Evolutionary conservation across 768 basidiomycete species (phyloP), one percentile per base, ranked within the genome.

Genomic region (Inosperma sp.): DNA sequence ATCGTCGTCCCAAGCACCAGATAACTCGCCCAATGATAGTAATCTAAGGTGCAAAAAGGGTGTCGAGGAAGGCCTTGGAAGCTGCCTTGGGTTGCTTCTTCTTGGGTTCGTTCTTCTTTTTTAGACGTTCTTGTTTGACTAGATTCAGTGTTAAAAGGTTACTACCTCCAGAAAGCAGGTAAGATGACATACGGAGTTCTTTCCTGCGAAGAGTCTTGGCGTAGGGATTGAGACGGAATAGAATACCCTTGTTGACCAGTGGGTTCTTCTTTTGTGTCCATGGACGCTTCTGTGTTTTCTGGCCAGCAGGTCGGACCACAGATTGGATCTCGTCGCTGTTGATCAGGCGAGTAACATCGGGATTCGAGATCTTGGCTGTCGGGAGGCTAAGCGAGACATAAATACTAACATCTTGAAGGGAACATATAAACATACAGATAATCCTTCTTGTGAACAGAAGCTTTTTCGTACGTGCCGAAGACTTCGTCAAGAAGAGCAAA

Each of bases 241-340:
- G 83, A 61, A 94, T 75, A 44, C 81, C 87, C 78, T 88, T 93
- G 85, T 96, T 96, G 73, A 82, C 70, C 63, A 96, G 81, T 47
- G 94, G 93, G 79, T 96, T 97, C 87, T 98, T 97, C 88, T 93
- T 93, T 77, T 97, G 94, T 56, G 93, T 90, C 90, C 89, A 93
- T 54, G 93, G 93, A 65, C 94, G 86, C 74, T 94, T 96, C 73
- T 87, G 85, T 55, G 74, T 66, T 72, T 90, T 88, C 56, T 83
- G 75, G 60, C 88, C 87, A 52, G 90, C 93, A 48, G 88, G 88
- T 64, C 95, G 92, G 62, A 96, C 82, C 64, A 96, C 87, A 37
- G 94, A 87, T 72, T 99, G 96, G 68, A 99, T 96, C 76, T 97
- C 96, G 55, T 88, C 84, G 68, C 89, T 93, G 83, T 97, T 95